Percentiles rank a stretch among this genome's conserved stretches.
These are phyloP conservation scores for Pseudopyricularia javanii DNA, from an alignment of 2,329 filamentous ascomycete genomes.

Conservation along the genomic window DNA sequence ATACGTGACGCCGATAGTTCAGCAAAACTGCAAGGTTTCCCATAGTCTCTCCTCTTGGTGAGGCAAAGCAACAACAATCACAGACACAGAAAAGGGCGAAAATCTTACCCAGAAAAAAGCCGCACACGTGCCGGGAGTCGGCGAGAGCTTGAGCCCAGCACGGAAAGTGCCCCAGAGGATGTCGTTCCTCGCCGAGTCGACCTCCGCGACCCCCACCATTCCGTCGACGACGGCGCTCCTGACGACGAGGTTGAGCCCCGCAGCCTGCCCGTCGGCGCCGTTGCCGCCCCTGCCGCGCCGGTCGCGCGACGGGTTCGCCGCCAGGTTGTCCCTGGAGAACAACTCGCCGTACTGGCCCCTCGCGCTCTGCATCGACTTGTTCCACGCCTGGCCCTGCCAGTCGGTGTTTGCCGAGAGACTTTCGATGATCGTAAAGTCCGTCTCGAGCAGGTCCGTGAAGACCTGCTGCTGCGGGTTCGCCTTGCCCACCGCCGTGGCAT, in stretches of 20 bases:
- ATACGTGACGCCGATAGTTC: background rate
- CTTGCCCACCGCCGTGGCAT: slow-evolving; percentile 38
- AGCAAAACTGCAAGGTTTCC: too few relatives aligned
- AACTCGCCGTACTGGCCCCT: slow-evolving; percentile 56
- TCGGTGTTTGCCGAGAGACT: slow-evolving; percentile 37
- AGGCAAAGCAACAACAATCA: background rate
- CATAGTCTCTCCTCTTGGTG: too few relatives aligned
- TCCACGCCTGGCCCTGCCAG: slow-evolving; percentile 59
- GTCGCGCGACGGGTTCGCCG: slow-evolving; percentile 25
- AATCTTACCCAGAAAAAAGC: slow-evolving; percentile 65
- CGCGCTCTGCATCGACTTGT: slow-evolving; percentile 42
- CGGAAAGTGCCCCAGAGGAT: slow-evolving; percentile 60
- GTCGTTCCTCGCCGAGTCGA: slow-evolving; percentile 48
- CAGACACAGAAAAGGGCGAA: background rate
- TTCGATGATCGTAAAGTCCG: slow-evolving; percentile 51
- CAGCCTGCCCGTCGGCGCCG: slow-evolving; percentile 28
- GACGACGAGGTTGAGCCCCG: slow-evolving; percentile 47
- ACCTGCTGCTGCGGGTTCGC: slow-evolving; percentile 26
- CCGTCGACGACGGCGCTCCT: slow-evolving; percentile 28
- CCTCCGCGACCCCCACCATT: slow-evolving; percentile 49
- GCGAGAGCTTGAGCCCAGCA: slow-evolving; percentile 51
- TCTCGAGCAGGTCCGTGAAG: slow-evolving; percentile 60
- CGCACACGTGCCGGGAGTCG: slow-evolving; percentile 54
- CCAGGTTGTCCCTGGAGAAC: slow-evolving; percentile 44
- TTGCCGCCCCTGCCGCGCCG: slow-evolving; percentile 27